Base-by-base conservation (phyloP, 2,329 filamentous ascomycete genomes). In the Cryoendolithus antarcticus region DNA sequence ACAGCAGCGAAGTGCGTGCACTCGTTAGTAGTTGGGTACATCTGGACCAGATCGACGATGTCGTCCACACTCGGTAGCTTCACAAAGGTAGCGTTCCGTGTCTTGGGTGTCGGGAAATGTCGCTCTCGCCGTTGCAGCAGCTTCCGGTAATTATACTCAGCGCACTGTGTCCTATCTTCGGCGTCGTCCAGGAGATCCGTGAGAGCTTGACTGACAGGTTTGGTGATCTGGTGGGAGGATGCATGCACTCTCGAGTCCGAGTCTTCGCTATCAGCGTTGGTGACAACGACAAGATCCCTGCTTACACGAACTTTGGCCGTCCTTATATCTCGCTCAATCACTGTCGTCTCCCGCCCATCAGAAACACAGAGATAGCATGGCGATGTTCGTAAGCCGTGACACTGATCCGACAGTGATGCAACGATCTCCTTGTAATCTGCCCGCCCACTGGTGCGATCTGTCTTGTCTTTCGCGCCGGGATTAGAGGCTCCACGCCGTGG, bases 301-400 rank as follows among this genome's bases (percentile, higher is more conserved):
- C 66, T 68, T 1, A 58, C 59, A n/a, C 63, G 60, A 4, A 69
- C 48, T 1, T 59, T 60, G 3, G 69, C 71, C 1, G 54, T 64
- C 2, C 49, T 35, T 39, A 67, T 62, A 47, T 78, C 74, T 49
- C 78, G 77, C 46, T 77, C 72, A 34, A 79, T 59, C 1, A 71
- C 60, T 1, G 65, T 53, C 2, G 67, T 67, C 33, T 62, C 56
- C 0, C 43, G 39, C 0, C 70, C 71, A 34, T 74, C 64, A 45
- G 70, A 69, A 44, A 77, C 66, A 24, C 69, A 68, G 2, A 78
- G 48, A 48, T 78, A 79, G 30, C 71, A 73, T 2, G 72, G 71
- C 10, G 74, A 70, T 0, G 69, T 70, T 1, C 57, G 61, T 2
- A 59, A 51, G 0, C 64, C 28, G 13, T 13, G 29, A 10, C 33